phyloP scores from a whole-genome alignment of 768 basidiomycete genomes.

The Amanita polypyramis region DNA sequence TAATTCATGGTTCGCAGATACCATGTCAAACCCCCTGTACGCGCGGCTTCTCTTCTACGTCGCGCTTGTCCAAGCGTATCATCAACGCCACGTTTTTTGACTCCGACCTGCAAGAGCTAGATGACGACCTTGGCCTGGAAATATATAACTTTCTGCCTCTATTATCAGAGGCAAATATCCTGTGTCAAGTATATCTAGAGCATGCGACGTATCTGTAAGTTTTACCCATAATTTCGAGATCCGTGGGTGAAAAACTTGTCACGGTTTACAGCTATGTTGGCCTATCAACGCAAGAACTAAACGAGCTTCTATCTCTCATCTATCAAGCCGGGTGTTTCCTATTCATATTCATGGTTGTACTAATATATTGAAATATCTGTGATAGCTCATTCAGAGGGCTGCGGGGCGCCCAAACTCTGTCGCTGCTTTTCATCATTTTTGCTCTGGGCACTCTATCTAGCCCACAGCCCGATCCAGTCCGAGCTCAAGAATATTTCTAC shows the following conservation, averaged over 20 bases:
- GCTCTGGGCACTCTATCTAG: conserved; percentile 56
- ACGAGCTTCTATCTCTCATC: conserved; percentile 41
- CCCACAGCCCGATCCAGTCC: conserved; percentile 37
- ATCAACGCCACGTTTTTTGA: conserved; percentile 21
- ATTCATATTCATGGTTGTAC: background rate
- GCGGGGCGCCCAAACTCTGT: conserved; percentile 32
- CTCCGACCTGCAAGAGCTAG: conserved; percentile 22
- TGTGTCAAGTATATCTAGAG: conserved; percentile 59
- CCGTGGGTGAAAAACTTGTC: background rate
- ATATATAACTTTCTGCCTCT: conserved; percentile 43
- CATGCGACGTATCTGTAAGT: conserved; percentile 50
- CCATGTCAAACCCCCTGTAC: background rate
- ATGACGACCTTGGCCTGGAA: conserved; percentile 28
- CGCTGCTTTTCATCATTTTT: conserved; percentile 57
- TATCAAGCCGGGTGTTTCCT: conserved; percentile 38
- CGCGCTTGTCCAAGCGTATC: conserved; percentile 30
- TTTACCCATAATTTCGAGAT: background rate
- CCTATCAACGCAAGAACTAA: conserved; percentile 40
- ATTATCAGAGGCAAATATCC: conserved; percentile 43
- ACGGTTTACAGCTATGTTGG: conserved; percentile 38
- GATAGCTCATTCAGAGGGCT: conserved; percentile 1
- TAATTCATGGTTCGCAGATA: background rate
- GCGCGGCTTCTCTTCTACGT: background rate
- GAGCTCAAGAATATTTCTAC: conserved; percentile 50
- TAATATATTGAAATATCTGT: background rate